Evolutionary conservation across 768 basidiomycete species (phyloP), one percentile per base, ranked within the genome.

Genomic region (Rhodotorula sphaerocarpa): DNA sequence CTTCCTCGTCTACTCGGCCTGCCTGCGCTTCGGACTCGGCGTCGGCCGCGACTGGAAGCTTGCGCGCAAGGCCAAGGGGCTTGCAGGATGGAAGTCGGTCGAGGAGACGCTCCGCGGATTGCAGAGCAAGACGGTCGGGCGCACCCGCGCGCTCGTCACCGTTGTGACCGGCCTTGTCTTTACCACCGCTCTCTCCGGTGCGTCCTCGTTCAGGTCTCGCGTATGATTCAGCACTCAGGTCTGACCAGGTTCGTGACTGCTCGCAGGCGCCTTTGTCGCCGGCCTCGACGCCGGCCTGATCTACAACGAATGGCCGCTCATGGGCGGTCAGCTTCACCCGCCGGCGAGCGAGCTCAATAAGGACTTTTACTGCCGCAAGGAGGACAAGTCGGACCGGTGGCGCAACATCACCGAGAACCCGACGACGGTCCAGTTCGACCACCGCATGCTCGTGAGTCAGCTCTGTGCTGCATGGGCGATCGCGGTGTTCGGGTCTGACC

Each of bases 251-350:
- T 6, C 23, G 18, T 7, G 3, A 2, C 16, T n/a, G n/a, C n/a
- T 21, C n/a, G 1, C 73, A 93, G 93, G 95, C 55, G 95, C 95
- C 7, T 97, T 99, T 71, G 95, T 99, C 33, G 95, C 95, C 42
- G 95, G 95, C 20, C 80, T 99, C 46, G 95, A 99, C 74, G 95
- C 95, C 2, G 95, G 95, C 20, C 76, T 99, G 57, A 75, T 91
- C n/a, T 97, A 97, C 77, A 99, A 99, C 73, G 93, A 97, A 73
- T 99, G 95, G 78, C 95, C 95, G 0, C 76, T 86, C 7, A 99
- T 99, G 93, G 58, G 58, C 44, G 58, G 58, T 11, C 81, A 84
- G 21, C 75, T 96, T 21, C 81, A 82, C 6, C 95, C 95, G 5
- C 90, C 91, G 0, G 64, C 78, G 11, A 82, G 85, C 42, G 95